Evolutionary conservation across 345 rosid genomes (phyloP), one percentile per base, ranked within the genome.

Genomic region (Bruguiera gymnorhiza): DNA sequence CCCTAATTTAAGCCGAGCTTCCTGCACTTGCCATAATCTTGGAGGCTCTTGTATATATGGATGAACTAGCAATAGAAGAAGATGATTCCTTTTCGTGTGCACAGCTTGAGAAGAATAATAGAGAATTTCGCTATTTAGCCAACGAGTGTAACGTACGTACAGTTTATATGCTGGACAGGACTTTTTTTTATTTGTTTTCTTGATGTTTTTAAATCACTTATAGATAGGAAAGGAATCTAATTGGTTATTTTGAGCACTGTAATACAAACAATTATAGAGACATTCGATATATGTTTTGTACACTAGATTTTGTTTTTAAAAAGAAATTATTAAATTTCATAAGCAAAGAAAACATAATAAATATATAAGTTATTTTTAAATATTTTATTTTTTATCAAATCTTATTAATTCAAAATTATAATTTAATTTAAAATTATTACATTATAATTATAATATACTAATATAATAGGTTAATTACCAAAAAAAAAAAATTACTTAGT

Each of bases 91-190:
- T 5, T 21, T 13, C 32, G 62, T 52, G 64, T 71, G 54, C 34
- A 68, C 72, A 57, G 57, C 70, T 39, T 62, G 67, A 73, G 73
- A 73, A 74, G 73, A 73, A 74, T 64, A 58, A 39, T 65, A 24
- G 62, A 29, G 57, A 55, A 21, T 65, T 36, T 77, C 68, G 80
- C 39, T 67, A 50, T 57, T 26, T 26, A 24, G 56, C 30, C 64
- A 37, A 24, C 16, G 85, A 66, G 76, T 72, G 70, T 72, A 59
- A 65, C 57, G 67, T 67, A 77, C 55, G 79, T 72, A 70, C 37
- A 56, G 56, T 65, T 58, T 75, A 71, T 59, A 11, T 23, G 58
- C 56, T 60, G 60, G 57, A 19, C 26, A 48, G 65, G 58, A 69
- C 8, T 51, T 65, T 68, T 51, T 54, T 24, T 24, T 24, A 27